phyloP scores from a whole-genome alignment of 441 rosid genomes.

The Omphalea diandra region DNA sequence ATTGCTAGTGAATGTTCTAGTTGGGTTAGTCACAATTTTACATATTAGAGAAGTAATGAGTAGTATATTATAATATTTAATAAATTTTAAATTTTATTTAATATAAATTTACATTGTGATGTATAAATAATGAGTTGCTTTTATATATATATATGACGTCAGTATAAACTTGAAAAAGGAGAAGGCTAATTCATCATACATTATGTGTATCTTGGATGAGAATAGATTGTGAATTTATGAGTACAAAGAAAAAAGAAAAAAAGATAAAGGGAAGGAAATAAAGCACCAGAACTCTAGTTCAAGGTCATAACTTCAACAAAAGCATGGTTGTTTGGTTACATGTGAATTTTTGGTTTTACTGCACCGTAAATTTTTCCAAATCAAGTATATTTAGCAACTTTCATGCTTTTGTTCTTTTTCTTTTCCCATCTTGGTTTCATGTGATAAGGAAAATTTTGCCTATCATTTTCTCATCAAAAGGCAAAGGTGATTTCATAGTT shows the following conservation, averaged over 20 bases:
- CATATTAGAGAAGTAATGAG: too few relatives aligned
- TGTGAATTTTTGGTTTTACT: not conserved
- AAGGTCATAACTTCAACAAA: not conserved
- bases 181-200: not conserved
- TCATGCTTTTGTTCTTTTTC: not conserved
- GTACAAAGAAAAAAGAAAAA: not conserved
- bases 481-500: not conserved
- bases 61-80: too few relatives aligned
- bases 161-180: too few relatives aligned
- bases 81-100: too few relatives aligned
- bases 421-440: not conserved
- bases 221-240: not conserved
- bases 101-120: too few relatives aligned
- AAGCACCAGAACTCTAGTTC: too few relatives aligned
- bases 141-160: too few relatives aligned
- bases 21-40: too few relatives aligned
- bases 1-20: too few relatives aligned
- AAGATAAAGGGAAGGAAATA: not conserved
- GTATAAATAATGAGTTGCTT: too few relatives aligned
- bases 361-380: not conserved
- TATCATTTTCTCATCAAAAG: conserved; percentile 2
- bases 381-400: not conserved
- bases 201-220: not conserved
- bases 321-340: not conserved
- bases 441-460: not conserved